These are phyloP conservation scores for Bruguiera parviflora DNA, from an alignment of 345 rosid genomes.

Conservation along the genomic window DNA sequence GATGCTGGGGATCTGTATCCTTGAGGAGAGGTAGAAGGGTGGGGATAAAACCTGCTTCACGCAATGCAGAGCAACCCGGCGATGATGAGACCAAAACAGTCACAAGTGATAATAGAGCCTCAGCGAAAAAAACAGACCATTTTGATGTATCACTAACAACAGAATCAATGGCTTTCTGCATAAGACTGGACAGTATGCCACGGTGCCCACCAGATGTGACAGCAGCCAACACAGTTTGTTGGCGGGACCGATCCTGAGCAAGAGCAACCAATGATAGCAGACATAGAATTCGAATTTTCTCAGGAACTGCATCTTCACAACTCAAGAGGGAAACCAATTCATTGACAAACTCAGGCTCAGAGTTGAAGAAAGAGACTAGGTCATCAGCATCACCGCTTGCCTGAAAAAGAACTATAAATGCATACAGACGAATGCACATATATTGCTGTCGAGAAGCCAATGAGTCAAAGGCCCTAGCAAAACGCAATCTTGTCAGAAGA, in stretches of 20 bases:
- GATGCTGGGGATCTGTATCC: constrained; percentile 86
- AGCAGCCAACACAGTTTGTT: constrained; percentile 73
- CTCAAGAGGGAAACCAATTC: constrained; percentile 80
- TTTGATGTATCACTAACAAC: constrained; percentile 59
- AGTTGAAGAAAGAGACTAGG: constrained; percentile 73
- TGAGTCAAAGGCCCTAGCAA: constrained; percentile 86
- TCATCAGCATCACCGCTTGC: constrained; percentile 77
- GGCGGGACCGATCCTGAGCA: constrained; percentile 91
- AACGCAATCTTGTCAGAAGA: constrained; percentile 76
- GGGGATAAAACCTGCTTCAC: constrained; percentile 91
- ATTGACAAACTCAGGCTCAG: constrained; percentile 91
- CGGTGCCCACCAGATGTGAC: constrained; percentile 90
- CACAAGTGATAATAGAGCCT: constrained; percentile 84
- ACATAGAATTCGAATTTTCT: constrained; percentile 74
- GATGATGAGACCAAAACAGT: constrained; percentile 89
- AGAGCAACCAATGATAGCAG: constrained; percentile 82
- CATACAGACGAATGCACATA: constrained; percentile 86
- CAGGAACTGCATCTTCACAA: constrained; percentile 77
- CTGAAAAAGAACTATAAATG: constrained; percentile 88
- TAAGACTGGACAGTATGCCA: constrained; percentile 84
- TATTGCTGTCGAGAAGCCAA: constrained; percentile 74
- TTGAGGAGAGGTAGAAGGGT: constrained; percentile 88
- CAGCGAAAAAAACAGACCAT: constrained; percentile 81
- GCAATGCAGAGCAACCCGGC: constrained; percentile 90
- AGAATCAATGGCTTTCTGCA: constrained; percentile 89